Percentiles rank a stretch among this genome's conserved stretches.
Evolutionary conservation across 2,329 filamentous ascomycete species (phyloP).

Genomic region (Colletotrichum cordylinicola): DNA sequence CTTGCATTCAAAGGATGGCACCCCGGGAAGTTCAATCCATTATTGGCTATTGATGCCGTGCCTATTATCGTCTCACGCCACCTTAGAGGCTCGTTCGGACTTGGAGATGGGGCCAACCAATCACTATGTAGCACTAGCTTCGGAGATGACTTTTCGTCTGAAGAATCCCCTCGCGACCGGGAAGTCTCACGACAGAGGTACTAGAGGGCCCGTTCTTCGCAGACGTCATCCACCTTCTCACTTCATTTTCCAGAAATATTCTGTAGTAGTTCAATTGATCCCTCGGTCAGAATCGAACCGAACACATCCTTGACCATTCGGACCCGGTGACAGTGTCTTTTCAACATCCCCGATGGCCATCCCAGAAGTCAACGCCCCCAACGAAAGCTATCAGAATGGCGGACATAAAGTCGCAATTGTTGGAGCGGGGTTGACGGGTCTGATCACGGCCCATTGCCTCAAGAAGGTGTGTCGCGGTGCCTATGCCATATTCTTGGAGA

Average conservation of each 20-base stretch:
- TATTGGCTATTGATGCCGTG: neutral
- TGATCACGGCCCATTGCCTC: slow-evolving; percentile 41
- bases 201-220: neutral
- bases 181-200: neutral
- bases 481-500: too few relatives aligned
- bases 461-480: slow-evolving; percentile 30
- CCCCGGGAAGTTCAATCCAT: neutral
- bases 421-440: slow-evolving; percentile 41
- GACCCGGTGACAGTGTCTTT: neutral
- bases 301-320: neutral
- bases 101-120: neutral
- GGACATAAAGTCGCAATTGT: slow-evolving; percentile 36
- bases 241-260: neutral
- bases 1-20: neutral
- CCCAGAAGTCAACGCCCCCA: neutral
- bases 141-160: neutral
- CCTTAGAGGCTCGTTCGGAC: neutral
- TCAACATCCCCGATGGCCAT: neutral
- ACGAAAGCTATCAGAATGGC: neutral
- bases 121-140: neutral
- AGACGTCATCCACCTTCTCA: neutral
- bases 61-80: neutral
- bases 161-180: neutral
- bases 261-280: neutral
- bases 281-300: neutral